Evolutionary conservation across 805 yeast species (phyloP), one percentile per base, ranked within the genome.

Genomic region (Saturnispora quitensis): DNA sequence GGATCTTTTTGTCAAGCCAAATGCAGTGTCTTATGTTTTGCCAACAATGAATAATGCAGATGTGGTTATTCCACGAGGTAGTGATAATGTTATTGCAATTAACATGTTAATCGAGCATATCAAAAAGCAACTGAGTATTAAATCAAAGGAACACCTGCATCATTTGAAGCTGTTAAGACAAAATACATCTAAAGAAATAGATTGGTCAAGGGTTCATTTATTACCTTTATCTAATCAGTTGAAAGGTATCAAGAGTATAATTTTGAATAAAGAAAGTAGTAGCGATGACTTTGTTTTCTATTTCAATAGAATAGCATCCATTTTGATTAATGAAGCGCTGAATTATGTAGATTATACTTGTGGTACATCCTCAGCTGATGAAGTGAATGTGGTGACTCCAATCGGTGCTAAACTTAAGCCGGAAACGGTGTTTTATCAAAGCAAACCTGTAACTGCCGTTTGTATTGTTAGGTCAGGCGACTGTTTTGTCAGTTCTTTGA

Each of bases 1-100:
- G 98, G 83, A 86, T 56, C 67, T 72, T 25, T 90, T 83, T 65
- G 99, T 93, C 27, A 93, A 91, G 65, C 99, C 99, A 6, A 88
- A 89, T 64, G 89, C 95, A 8, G 89, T 83, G 24, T 69, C 81
- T 40, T 78, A 76, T 58, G 84, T 91, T 15, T 77, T 74, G 50
- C 93, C 95, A 1, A 85, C 95, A 0, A 77, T 85, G 82, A 72
- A 76, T 45, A 73, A 74, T 52, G 96, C 98, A 0, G 95, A 93
- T 65, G 75, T 91, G 53, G 81, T 93, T 15, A 78, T 93, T n/a
- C 98, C 99, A 2, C 74, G 95, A 33, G 96, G 96, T 17, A 76
- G 86, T 6, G 96, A 89, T 64, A 91, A 89, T 66, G 64, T 66
- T 1, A 80, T 84, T 12, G 98, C 96, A 12, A 83, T 91, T 35